Conservation (phyloP, 176 grass and related monocot genomes). For the Calamus simplicifolius region DNA sequence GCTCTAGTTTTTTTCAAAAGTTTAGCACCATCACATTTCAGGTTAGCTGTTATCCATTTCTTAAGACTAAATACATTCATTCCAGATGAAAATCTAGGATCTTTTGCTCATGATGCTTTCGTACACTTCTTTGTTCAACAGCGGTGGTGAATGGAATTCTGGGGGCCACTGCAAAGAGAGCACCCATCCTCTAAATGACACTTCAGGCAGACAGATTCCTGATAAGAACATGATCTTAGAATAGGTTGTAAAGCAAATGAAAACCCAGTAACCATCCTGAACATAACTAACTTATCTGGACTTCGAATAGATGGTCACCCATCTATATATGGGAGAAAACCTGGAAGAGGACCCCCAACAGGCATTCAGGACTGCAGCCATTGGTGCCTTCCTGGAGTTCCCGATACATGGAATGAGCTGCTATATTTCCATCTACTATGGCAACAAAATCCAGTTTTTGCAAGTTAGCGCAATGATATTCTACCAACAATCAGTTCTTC, state of each 20-base stretch:
- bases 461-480: constrained; percentile 6
- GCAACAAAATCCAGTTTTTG: constrained; percentile 15
- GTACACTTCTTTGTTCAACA: constrained; percentile 4
- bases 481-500: background rate
- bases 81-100: too few relatives aligned
- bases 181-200: constrained; percentile 42
- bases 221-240: constrained; percentile 55
- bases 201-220: constrained; percentile 20
- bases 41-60: constrained; percentile 25
- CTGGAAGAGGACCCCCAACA: constrained; percentile 7
- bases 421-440: constrained; percentile 50
- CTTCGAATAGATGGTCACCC: constrained; percentile 79
- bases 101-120: too few relatives aligned
- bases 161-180: constrained; percentile 79
- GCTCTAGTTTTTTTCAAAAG: constrained; percentile 85
- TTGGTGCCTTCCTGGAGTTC: constrained; percentile 79
- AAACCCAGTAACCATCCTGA: constrained; percentile 62
- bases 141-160: constrained; percentile 80
- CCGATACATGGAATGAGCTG: constrained; percentile 72
- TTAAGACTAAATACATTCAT: background rate
- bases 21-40: constrained; percentile 81
- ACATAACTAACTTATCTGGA: constrained; percentile 70
- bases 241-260: constrained; percentile 52
- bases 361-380: constrained; percentile 72
- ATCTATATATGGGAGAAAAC: constrained; percentile 66